Base-by-base conservation (phyloP, 768 basidiomycete genomes). In the Sarcodon sp. region DNA sequence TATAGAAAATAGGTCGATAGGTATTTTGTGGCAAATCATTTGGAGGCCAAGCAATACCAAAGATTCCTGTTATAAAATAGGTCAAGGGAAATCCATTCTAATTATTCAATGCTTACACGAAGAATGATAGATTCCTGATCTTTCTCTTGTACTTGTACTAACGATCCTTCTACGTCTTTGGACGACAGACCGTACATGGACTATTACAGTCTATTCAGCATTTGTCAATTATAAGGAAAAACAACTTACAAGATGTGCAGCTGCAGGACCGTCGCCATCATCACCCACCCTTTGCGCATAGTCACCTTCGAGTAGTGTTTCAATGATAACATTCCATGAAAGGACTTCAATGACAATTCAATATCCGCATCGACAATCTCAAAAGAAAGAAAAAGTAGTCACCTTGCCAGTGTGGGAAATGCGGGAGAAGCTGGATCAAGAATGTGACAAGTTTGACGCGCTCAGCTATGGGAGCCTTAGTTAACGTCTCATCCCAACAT, bases 381-480 rank as follows among this genome's bases (percentile, higher is more conserved):
- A 33, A n/a, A 12, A 43, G 13, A 9, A 13, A 33, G 12, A 4
- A 11, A 34, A n/a, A 21, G 16, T 5, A 47, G 61, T 46, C 53
- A 83, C 84, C 69, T 72, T 68, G 67, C 85, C 85, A 87, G 11
- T 53, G 59, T 13, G 81, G 72, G 60, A 86, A 81, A 61, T 83
- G 73, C 0, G 81, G 68, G n/a, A 69, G 77, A 31, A 88, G 69
- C 54, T 81, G 82, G 32, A 77, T 69, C 13, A 87, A 64, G 61
- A 87, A 87, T 7, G 71, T 67, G 12, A 77, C 65, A 9, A 87
- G 66, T 45, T 68, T 73, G 33, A 74, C 63, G 12, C 80, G 74
- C 46, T 84, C 82, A 1, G 66, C 50, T 10, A 79, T 66, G 1
- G 81, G 73, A 4, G 75, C 67, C 47, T 72, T 79, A 7, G 66